phyloP scores from a whole-genome alignment of 768 basidiomycete species.

The Calvatia gigantea region DNA sequence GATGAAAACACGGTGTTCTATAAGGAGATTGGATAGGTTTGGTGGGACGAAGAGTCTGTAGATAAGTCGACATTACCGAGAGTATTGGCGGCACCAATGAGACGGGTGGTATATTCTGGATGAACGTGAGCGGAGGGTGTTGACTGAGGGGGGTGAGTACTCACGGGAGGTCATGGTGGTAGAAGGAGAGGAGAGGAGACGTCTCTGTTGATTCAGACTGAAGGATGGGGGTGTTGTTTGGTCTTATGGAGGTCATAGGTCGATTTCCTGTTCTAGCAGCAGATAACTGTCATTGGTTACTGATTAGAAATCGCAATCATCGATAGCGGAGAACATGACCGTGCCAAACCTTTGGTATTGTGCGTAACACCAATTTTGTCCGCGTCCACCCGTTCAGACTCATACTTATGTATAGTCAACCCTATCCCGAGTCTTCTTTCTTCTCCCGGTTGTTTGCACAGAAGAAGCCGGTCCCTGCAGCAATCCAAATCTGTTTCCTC shows the following conservation, averaged over 20 bases:
- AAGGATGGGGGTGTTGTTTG: constrained; percentile 35
- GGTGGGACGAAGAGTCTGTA: too few relatives aligned
- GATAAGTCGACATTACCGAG: constrained; percentile 54
- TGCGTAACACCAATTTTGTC: neutral
- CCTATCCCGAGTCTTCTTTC: neutral
- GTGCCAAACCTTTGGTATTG: neutral
- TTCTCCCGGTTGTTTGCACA: neutral
- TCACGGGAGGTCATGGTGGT: constrained; percentile 53
- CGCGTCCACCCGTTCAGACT: neutral
- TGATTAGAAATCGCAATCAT: constrained; percentile 15
- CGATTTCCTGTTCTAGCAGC: constrained; percentile 12
- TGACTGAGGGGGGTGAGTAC: constrained; percentile 27
- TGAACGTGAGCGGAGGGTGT: constrained; percentile 15
- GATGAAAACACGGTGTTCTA: constrained; percentile 94
- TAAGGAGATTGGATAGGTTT: constrained; percentile 21
- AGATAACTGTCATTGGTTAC: constrained; percentile 7
- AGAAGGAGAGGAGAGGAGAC: constrained; percentile 37
- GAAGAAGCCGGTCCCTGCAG: neutral
- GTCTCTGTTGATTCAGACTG: constrained; percentile 65
- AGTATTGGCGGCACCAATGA: constrained; percentile 88
- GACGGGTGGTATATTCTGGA: constrained; percentile 68
- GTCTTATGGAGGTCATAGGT: constrained; percentile 30
- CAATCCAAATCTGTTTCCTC: neutral
- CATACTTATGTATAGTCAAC: neutral
- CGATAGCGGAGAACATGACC: constrained; percentile 9